Percentiles rank a stretch among this genome's conserved stretches.
These are phyloP conservation scores for Phytopythium mirpurense DNA, from an alignment of 352 stramenopile species.

Conservation along the genomic window DNA sequence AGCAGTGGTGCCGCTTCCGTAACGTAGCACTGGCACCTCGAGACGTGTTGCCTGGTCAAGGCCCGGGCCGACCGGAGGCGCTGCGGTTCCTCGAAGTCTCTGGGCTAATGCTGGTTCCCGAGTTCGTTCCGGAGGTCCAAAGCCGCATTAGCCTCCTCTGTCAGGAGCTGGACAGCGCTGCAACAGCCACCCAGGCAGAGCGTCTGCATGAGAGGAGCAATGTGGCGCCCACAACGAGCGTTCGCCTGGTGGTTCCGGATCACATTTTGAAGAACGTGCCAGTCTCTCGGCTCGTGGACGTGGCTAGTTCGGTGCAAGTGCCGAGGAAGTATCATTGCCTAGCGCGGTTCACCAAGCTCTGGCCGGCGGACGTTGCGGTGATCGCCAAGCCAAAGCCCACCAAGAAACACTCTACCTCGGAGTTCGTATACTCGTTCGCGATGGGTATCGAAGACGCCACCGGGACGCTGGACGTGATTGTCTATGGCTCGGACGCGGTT, in stretches of 20 bases:
- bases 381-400: slow-evolving; percentile 39
- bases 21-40: slow-evolving; percentile 52
- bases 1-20: slow-evolving; percentile 66
- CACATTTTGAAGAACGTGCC: slow-evolving; percentile 44
- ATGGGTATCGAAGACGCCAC: slow-evolving; percentile 44
- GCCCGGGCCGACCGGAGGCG: slow-evolving; percentile 1
- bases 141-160: background rate
- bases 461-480: slow-evolving; percentile 54
- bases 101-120: slow-evolving; percentile 54
- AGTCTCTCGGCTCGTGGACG: slow-evolving; percentile 29
- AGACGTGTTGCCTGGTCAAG: slow-evolving; percentile 14
- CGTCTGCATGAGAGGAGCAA: too few species aligned
- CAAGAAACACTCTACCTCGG: too few species aligned
- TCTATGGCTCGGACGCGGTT: slow-evolving; percentile 69
- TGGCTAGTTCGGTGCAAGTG: slow-evolving; percentile 22
- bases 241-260: slow-evolving; percentile 33
- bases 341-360: slow-evolving; percentile 37
- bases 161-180: background rate
- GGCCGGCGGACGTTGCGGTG: slow-evolving; percentile 40
- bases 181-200: too few species aligned
- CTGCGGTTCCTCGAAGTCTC: slow-evolving; percentile 70
- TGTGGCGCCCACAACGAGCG: too few species aligned
- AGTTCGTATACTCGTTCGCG: slow-evolving; percentile 70
- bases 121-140: slow-evolving; percentile 41
- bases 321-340: slow-evolving; percentile 66